Base-by-base conservation (phyloP, 2,329 filamentous ascomycete species). In the Beauveria sp. region DNA sequence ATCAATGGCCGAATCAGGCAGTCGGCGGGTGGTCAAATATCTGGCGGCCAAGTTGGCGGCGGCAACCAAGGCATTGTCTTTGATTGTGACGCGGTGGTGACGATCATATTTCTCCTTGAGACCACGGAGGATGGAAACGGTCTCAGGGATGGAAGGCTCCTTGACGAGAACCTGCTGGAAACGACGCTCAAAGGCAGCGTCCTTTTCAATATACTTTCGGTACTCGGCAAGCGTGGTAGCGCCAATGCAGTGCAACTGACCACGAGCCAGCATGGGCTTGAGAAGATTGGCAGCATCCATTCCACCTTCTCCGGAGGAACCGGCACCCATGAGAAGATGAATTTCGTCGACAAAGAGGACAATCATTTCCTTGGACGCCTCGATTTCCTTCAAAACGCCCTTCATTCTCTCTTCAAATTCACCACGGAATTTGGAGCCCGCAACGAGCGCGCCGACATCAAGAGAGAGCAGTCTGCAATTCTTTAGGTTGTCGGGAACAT, bases 381-480 rank as follows among this genome's bases (percentile, higher is more conserved):
- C 85, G 63, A 99, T 96, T 78, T 99, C 95, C 76, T 98, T 99
- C 69, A 99, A 77, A 5, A 99, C 95, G 61, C 93, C 93, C 83
- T 99, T 99, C 93, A 99, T 98, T 68, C 95, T 87, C 81, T 99
- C 95, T 75, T 99, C 95, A 64, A 99, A 99, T 75, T 99, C 95
- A 79, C 95, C 95, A 55, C 95, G 88, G 79, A 96, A 99, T 78
- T 99, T 99, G 84, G 92, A 97, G 67, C 95, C 95, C 63, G 95
- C 95, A 65, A 99, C 93, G 62, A 99, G 81, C 26, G 93, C 90
- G 69, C 95, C 95, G 53, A 99, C 93, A 71, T 99, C 95, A 51
- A 99, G 86, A 4, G 95, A 97, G 62, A 99, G 87, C 64, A 99
- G 82, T 74, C 90, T 95, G 83, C 95, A 99, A 63, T 91, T 88